Conservation (phyloP, 345 rosid species). For the Lumnitzera littorea region DNA sequence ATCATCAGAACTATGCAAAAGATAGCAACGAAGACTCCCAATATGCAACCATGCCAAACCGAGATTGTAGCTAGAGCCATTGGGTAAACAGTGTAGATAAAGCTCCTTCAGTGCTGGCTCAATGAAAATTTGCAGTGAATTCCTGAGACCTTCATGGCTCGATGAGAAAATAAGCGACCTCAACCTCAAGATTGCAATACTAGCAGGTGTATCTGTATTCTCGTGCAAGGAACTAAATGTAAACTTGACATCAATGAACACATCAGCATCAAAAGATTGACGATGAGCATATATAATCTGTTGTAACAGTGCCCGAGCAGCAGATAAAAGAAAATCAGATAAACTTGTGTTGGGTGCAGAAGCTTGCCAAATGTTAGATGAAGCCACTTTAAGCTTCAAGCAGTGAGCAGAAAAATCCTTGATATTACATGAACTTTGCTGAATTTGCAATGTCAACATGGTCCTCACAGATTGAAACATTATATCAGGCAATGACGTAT, state of each 20-base stretch:
- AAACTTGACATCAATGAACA: slow-evolving; percentile 45
- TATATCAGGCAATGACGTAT: slow-evolving; percentile 40
- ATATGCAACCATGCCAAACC: slow-evolving; percentile 71
- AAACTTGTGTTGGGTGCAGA: slow-evolving; percentile 23
- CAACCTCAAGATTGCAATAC: slow-evolving; percentile 11
- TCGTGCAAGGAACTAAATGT: slow-evolving; percentile 36
- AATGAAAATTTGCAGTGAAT: slow-evolving; percentile 31
- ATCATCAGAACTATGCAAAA: slow-evolving; percentile 55
- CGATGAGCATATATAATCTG: slow-evolving; percentile 72
- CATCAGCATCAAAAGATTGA: slow-evolving; percentile 53
- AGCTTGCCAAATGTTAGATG: slow-evolving; percentile 51
- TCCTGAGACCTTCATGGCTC: slow-evolving; percentile 51
- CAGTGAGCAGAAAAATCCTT: slow-evolving; percentile 46
- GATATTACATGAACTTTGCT: slow-evolving; percentile 46
- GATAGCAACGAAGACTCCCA: slow-evolving; percentile 69
- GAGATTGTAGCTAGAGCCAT: slow-evolving; percentile 46
- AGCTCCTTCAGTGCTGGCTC: slow-evolving; percentile 55
- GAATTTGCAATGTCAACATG: slow-evolving; percentile 35
- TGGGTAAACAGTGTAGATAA: slow-evolving; percentile 34
- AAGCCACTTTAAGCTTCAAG: slow-evolving; percentile 48
- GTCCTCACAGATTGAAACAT: slow-evolving; percentile 56
- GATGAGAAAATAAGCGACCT: slow-evolving; percentile 48
- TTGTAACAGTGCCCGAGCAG: slow-evolving; percentile 52
- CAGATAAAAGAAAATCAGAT: slow-evolving; percentile 37
- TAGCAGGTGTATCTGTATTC: slow-evolving; percentile 9